Evolutionary conservation across 352 stramenopile species (phyloP), one percentile per base, ranked within the genome.

Genomic region (Phytophthora pistaciae): DNA sequence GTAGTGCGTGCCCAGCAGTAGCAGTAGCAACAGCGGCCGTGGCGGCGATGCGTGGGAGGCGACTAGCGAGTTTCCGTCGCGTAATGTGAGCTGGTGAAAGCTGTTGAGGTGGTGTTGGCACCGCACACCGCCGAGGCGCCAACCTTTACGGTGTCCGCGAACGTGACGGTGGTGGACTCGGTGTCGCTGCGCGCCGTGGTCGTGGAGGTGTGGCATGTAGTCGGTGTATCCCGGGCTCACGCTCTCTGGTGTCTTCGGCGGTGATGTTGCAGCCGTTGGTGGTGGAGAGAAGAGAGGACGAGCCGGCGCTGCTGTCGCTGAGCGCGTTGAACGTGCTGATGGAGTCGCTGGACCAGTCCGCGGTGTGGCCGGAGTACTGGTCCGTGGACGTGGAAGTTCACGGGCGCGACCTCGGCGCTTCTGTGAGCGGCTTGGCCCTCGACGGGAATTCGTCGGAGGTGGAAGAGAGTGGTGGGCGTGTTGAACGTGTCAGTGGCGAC

Each of bases 151-250:
- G 68, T 80, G 59, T 77, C 56, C 21, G 72, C 40, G 60, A 80
- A 78, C 60, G 68, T 83, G 72, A 77, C 69, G 38, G n/a, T 83
- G 56, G 56, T 76, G 63, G 72, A 83, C 55, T 64, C 58, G 20
- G 49, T 29, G 21, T 78, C 75, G 58, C 53, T 56, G 56, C 31
- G 61, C 13, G 42, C 38, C 18, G 68, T 75, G 57, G 60, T 75
- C 50, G 76, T 83, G 48, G 61, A 67, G 25, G 23, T 83, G 64
- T 64, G 59, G 61, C 72, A 78, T 23, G 49, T 72, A 38, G 53
- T 78, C 49, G 40, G 50, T 18, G 36, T 16, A 44, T 18, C 36
- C 36, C 36, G 36, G 36, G 14, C 36, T 16, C 36, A 1, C 36
- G 36, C 10, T 44, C 36, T 44, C 23, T 70, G 33, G 44, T 72